A percentile compares a stretch with the other conserved stretches of the same genome.
These are phyloP conservation scores for Cardamine chenopodiifolia DNA, from an alignment of 345 rosid species.

Conservation along the genomic window DNA sequence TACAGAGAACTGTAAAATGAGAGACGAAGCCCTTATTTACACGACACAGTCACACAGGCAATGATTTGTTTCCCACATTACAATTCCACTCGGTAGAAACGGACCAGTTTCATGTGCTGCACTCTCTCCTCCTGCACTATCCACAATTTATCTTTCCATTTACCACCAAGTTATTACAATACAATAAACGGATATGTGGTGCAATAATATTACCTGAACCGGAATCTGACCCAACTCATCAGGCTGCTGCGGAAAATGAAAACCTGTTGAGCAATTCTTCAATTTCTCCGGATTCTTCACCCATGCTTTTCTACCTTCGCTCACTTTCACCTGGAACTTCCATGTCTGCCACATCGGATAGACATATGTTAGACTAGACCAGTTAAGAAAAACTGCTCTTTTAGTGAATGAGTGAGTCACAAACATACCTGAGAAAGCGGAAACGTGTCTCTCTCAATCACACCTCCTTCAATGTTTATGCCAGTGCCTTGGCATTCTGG, in stretches of 20 bases:
- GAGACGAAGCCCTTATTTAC: slow-evolving; percentile 35
- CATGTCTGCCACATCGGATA: slow-evolving; percentile 60
- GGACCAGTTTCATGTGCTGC: slow-evolving; percentile 54
- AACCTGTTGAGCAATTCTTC: slow-evolving; percentile 79
- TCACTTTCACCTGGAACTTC: slow-evolving; percentile 66
- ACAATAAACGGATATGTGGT: neutral
- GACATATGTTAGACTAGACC: slow-evolving; percentile 9
- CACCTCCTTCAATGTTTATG: slow-evolving; percentile 54
- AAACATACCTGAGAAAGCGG: slow-evolving; percentile 79
- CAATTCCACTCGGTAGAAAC: slow-evolving; percentile 62
- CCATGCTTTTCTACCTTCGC: slow-evolving; percentile 85
- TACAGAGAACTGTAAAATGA: slow-evolving; percentile 29
- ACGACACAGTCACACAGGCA: neutral
- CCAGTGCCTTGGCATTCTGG: slow-evolving; percentile 98
- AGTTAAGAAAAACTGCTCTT: neutral
- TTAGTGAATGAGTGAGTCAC: neutral
- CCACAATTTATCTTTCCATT: slow-evolving; percentile 3
- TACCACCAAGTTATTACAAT: neutral
- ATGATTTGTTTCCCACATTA: slow-evolving; percentile 22
- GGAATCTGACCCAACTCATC: slow-evolving; percentile 35
- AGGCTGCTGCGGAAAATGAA: slow-evolving; percentile 60
- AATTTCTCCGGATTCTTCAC: slow-evolving; percentile 76
- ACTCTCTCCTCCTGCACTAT: slow-evolving; percentile 60
- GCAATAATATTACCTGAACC: slow-evolving; percentile 51
- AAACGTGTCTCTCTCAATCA: slow-evolving; percentile 60